phyloP scores from a whole-genome alignment of 768 basidiomycete genomes.

The Leucocoprinus leucothites region DNA sequence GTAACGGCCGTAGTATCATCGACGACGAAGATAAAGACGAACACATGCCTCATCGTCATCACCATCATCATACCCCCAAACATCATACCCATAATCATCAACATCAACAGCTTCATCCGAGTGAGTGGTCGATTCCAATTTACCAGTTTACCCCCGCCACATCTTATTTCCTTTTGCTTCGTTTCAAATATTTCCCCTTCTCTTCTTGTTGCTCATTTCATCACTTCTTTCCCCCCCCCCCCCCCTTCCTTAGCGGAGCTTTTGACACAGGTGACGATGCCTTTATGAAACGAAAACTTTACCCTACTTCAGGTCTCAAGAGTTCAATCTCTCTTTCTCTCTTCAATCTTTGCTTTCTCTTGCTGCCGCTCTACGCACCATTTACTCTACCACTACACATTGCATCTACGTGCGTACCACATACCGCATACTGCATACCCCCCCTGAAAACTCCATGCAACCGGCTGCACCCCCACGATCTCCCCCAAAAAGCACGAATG shows the following conservation, averaged over 20 bases:
- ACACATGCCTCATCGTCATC: not conserved
- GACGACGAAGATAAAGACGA: conserved; percentile 5
- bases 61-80: no score
- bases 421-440: no score
- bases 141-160: not conserved
- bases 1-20: conserved; percentile 1
- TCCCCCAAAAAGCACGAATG: no score
- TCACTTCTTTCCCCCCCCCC: not conserved
- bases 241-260: conserved; percentile 5
- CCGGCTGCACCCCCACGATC: no score
- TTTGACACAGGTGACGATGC: conserved; percentile 5
- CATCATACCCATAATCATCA: not conserved
- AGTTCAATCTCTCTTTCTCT: not conserved
- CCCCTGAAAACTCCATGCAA: no score
- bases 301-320: not conserved
- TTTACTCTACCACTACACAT: no score
- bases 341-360: not conserved
- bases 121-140: not conserved
- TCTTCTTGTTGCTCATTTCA: not conserved
- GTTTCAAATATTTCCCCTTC: not conserved
- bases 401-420: no score
- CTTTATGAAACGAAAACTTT: not conserved
- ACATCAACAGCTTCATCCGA: not conserved
- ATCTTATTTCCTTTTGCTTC: not conserved
- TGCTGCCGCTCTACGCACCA: not conserved